Percentiles rank a stretch among this genome's conserved stretches.
Conservation (phyloP, 1,284 basidiomycete species). For the Fomitiporia mediterranea region DNA sequence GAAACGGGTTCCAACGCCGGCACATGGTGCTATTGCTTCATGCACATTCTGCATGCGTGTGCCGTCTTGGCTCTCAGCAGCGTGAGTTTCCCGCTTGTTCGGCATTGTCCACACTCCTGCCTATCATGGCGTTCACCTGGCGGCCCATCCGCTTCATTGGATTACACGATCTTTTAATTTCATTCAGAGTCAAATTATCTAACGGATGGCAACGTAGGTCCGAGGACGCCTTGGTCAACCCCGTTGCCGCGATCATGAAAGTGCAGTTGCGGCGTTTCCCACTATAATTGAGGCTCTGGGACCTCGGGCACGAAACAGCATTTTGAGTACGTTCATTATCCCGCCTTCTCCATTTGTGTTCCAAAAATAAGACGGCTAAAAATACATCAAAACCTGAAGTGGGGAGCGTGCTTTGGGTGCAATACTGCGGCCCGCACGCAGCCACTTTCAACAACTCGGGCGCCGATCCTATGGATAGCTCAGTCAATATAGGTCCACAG, state of each 20-base stretch:
- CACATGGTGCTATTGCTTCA: slow-evolving; percentile 71
- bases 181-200: background rate
- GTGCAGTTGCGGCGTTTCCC: slow-evolving; percentile 55
- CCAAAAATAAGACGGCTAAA: background rate
- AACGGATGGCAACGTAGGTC: background rate
- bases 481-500: background rate
- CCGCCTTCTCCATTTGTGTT: slow-evolving; percentile 9
- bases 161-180: background rate
- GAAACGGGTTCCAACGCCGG: slow-evolving; percentile 70
- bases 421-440: slow-evolving; percentile 19
- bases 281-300: slow-evolving; percentile 57
- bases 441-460: background rate
- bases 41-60: slow-evolving; percentile 66
- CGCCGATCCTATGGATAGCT: background rate
- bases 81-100: slow-evolving; percentile 38
- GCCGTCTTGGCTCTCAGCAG: slow-evolving; percentile 57
- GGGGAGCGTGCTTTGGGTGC: slow-evolving; percentile 19
- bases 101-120: background rate
- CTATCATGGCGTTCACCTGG: background rate
- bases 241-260: slow-evolving; percentile 25
- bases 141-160: background rate
- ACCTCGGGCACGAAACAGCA: slow-evolving; percentile 59
- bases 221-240: slow-evolving; percentile 4
- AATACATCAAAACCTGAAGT: background rate
- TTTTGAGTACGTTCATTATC: slow-evolving; percentile 50